Base-by-base conservation (phyloP, 23 red algal genomes). In the Pyropia haitanensis region DNA sequence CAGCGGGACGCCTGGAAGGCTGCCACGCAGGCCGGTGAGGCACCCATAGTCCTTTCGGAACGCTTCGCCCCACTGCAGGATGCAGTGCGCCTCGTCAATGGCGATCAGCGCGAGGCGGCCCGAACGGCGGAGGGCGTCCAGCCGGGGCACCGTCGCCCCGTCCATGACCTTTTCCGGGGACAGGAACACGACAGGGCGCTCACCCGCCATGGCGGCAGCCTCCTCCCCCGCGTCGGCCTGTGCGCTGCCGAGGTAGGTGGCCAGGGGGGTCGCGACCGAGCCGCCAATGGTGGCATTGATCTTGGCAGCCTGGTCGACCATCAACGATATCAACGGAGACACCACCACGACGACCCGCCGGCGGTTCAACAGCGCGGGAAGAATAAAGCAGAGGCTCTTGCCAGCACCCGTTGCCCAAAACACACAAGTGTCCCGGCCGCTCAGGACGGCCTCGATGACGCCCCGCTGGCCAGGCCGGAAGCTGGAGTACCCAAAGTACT, bases 41-140 rank as follows among this genome's bases (percentile, higher is more conserved):
- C 61, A 30, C 3, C 34, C 60, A 62, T 85, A 85, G 46, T 69
- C 68, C 8, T 71, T 71, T 21, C 80, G 80, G 51, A 85, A 85
- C n/a, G 57, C 60, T 18, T 85, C 70, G 34, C 80, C 80, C 80
- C 80, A 85, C 31, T 85, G 61, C 52, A 46, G 55, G 14, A 85
- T 66, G 50, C 80, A 85, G 60, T 85, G 80, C n/a, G 80, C 80
- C 33, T 85, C 80, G 60, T 85, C 80, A 12, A 85, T 70, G 17
- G 50, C 70, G 18, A 85, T 28, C 67, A 51, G 27, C 14, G 54
- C 54, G 1, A 79, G 53, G 6, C 63, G 74, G 14, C 39, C 39
- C 39, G 39, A 7, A 46, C 39, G 39, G 39, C 39, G 39, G 39
- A 62, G 17, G 6, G 29, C 27, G 20, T 64, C 48, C 26, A 79